These are phyloP conservation scores for Aspergillus proliferans DNA, from an alignment of 2,329 filamentous ascomycete genomes.

Conservation along the genomic window DNA sequence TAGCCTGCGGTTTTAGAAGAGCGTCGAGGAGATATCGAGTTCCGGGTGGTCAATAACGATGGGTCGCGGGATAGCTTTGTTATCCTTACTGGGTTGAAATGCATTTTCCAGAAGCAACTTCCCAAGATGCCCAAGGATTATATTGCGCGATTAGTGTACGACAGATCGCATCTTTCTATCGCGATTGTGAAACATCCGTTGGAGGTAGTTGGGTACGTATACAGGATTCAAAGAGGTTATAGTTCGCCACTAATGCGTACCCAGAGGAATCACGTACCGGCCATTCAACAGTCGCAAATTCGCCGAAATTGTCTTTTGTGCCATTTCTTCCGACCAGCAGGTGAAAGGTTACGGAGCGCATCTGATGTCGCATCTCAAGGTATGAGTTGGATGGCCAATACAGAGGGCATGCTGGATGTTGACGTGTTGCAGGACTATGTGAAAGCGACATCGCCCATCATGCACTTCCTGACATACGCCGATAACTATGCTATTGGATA, in stretches of 20 bases:
- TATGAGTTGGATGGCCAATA: constrained; percentile 12
- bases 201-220: constrained; percentile 67
- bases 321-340: constrained; percentile 94
- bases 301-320: constrained; percentile 97
- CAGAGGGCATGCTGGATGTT: not conserved
- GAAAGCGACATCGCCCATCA: constrained; percentile 90
- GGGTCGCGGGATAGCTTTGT: constrained; percentile 80
- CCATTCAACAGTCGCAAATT: constrained; percentile 89
- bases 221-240: not conserved
- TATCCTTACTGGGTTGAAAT: constrained; percentile 91
- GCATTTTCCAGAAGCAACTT: constrained; percentile 96
- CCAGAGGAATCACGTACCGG: constrained; percentile 87
- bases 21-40: constrained; percentile 88
- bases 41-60: constrained; percentile 97
- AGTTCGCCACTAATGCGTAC: constrained; percentile 11
- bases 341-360: constrained; percentile 98
- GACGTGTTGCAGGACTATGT: constrained; percentile 64
- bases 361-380: constrained; percentile 94
- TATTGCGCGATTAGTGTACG: constrained; percentile 94
- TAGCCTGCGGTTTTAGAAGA: constrained; percentile 89
- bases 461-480: constrained; percentile 98
- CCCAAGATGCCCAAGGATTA: constrained; percentile 99
- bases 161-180: constrained; percentile 90
- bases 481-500: constrained; percentile 99
- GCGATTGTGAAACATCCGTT: constrained; percentile 96